phyloP scores from a whole-genome alignment of 306 rosid genomes.

The Begonia loranthoides region DNA sequence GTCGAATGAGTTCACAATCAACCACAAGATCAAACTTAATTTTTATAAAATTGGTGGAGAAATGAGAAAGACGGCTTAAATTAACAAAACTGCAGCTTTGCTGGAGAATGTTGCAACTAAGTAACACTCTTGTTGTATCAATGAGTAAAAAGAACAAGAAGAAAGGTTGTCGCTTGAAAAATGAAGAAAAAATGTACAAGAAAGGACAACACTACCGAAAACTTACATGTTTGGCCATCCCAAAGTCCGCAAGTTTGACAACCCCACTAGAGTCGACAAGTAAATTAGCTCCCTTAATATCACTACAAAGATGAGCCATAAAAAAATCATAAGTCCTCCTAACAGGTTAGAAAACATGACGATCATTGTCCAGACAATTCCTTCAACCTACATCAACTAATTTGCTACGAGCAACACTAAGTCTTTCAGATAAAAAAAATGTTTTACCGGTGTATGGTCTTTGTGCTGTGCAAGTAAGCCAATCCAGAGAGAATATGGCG shows the following conservation, averaged over 20 bases:
- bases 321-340: not conserved
- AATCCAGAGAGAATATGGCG: conserved; percentile 88
- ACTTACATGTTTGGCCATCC: conserved; percentile 96
- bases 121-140: no score
- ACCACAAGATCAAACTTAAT: no score
- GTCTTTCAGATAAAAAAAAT: not conserved
- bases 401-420: no score
- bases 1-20: no score
- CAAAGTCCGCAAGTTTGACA: conserved; percentile 96
- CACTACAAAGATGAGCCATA: conserved; percentile 31
- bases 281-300: conserved; percentile 94
- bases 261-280: conserved; percentile 90
- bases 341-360: conserved; percentile 1
- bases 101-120: no score
- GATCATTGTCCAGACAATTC: not conserved
- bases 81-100: no score
- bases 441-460: conserved; percentile 76
- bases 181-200: no score
- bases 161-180: not conserved
- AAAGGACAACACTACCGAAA: no score
- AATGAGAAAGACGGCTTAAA: no score
- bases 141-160: not conserved
- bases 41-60: no score
- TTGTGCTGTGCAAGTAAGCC: conserved; percentile 86
- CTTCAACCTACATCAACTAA: no score